Base-by-base conservation (phyloP, 106 monocot species). In the Amphibolis antarctica region DNA sequence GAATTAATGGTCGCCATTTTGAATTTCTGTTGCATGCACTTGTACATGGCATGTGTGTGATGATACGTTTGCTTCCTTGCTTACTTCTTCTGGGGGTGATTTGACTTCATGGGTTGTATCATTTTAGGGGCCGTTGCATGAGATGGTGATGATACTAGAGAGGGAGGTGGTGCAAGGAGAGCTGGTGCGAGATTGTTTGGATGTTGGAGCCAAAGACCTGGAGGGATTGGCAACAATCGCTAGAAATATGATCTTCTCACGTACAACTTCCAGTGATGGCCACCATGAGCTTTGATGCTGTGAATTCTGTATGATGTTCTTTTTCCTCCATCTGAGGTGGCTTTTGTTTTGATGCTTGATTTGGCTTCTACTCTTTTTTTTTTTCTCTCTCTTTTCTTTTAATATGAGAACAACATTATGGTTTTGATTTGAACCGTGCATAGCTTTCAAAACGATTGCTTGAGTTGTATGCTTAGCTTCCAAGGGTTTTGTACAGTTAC, bases 111-210 rank as follows among this genome's bases (percentile, higher is more conserved):
- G 45, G n/a, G 12, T 1, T 22, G 42, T 44, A 47, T 43, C 12
- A 45, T 12, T 54, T 56, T 15, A 94, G 83, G 94, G 89, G 66
- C 78, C 86, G 7, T 45, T 90, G 68, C 74, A 80, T 67, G 94
- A 96, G 25, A 66, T 69, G 46, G 63, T 96, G 63, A 22, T 96
- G 74, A 66, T 71, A 60, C 23, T 96, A 55, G 78, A 80, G 67
- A 78, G 45, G 28, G 94, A 96, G 76, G 68, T 86, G 59, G 75
- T 61, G 59, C 84, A 90, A 45, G 89, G 94, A 13, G 86, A 79
- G 53, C 64, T 96, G 70, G 47, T 96, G 13, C 76, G 70, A 58
- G 94, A 96, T 54, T 86, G 83, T 48, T 63, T 86, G 53, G 81
- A 86, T 55, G 75, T 96, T 15, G 84, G 89, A 20, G 75, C 86